Evolutionary conservation across 805 yeast genomes (phyloP), one percentile per base, ranked within the genome.

Genomic region (Monosporozyma unispora): DNA sequence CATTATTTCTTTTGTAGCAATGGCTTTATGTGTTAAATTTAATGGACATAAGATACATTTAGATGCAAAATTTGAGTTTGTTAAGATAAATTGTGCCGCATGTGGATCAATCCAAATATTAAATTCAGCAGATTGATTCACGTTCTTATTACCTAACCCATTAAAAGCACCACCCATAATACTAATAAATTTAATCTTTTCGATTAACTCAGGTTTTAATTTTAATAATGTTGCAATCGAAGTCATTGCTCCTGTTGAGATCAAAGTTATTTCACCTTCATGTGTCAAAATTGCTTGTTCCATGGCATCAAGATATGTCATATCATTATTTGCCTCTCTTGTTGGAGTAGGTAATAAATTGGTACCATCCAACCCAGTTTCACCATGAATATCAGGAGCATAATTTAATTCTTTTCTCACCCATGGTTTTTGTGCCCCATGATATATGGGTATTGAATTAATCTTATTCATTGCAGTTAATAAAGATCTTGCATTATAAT

Each of bases 211-310:
- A 0, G 95, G 95, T 56, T 76, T 74, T 41, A 66, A 66, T 23
- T 62, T 55, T 35, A 84, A 71, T 38, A 88, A 68, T 2, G 71
- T 61, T 0, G 89, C 82, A 14, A 85, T 62, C 58, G 87, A 84
- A 4, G 96, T 88, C 56, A 84, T 67, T 0, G 95, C 78, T 0
- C 96, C 96, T 0, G 89, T 81, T 7, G 89, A 86, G 0, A 83
- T 80, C 1, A 87, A 61, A 31, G 82, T 74, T 3, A 87, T 60
- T 33, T 77, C 71, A 12, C 78, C 78, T 0, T 71, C 66, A 52
- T 77, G 61, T 2, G 63, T 50, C 21, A 67, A 53, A 3, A 80
- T 70, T 1, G 82, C 80, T 2, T 63, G 57, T 27, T 69, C 68
- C 54, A 76, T 65, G 2, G 73, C 72, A 14, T 64, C 63, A 3